A percentile compares a stretch with the other conserved stretches of the same genome.
These are phyloP conservation scores for Stylosanthes scabra DNA, from an alignment of 331 rosid genomes.

Conservation along the genomic window DNA sequence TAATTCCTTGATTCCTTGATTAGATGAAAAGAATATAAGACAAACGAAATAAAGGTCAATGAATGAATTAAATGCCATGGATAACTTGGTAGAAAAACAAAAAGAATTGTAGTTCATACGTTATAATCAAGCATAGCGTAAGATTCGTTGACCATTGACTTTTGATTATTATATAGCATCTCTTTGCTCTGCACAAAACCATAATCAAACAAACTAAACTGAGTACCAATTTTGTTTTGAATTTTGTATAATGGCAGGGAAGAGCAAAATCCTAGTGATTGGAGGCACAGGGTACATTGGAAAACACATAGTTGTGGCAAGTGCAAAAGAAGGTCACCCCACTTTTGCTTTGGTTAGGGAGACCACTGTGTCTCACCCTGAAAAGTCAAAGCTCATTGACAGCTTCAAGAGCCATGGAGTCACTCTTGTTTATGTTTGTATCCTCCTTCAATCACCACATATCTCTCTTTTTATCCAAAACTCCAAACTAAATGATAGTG, in stretches of 20 bases:
- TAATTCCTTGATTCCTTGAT: too few species aligned
- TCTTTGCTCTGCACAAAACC: background rate
- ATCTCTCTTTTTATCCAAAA: background rate
- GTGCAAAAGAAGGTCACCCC: conserved; percentile 57
- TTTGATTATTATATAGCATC: background rate
- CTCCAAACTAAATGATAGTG: background rate
- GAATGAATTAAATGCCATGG: background rate
- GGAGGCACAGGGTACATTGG: conserved; percentile 60
- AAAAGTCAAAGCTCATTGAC: conserved; percentile 49
- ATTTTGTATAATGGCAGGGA: conserved; percentile 44
- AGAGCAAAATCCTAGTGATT: conserved; percentile 58
- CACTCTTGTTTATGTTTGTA: conserved; percentile 51
- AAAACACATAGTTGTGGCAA: conserved; percentile 54
- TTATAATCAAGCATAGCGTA: too few species aligned
- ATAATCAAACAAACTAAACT: background rate
- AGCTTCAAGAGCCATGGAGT: conserved; percentile 51
- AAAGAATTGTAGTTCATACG: too few species aligned
- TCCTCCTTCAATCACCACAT: conserved; percentile 17
- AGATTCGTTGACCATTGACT: background rate
- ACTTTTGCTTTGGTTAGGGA: conserved; percentile 56
- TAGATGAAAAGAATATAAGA: background rate
- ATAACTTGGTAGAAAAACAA: too few species aligned
- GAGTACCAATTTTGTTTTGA: background rate
- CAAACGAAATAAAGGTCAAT: background rate
- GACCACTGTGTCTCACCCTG: conserved; percentile 44